Conservation (phyloP, 2,329 filamentous ascomycete species). For the Xylaria multiplex region DNA sequence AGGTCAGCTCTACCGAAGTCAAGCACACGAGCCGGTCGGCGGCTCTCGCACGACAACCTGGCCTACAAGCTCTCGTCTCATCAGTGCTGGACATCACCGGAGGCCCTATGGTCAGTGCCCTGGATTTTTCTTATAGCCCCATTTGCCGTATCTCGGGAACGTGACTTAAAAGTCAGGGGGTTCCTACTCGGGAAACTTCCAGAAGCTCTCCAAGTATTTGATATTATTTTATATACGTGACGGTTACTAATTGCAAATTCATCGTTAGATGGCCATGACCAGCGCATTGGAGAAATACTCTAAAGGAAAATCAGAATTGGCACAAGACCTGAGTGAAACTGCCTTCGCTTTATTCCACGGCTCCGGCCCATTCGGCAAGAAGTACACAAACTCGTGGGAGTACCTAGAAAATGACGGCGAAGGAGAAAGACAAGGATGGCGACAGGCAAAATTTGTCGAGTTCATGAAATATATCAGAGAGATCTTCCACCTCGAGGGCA, state of each 20-base stretch:
- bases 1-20: conserved; percentile 46
- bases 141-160: no score
- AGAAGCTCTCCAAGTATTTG: no score
- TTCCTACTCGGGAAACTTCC: no score
- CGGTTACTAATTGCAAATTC: no score
- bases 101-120: conserved; percentile 45
- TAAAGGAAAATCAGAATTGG: conserved; percentile 47
- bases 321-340: conserved; percentile 50
- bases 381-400: conserved; percentile 52
- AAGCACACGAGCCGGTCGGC: conserved; percentile 54
- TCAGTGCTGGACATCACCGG: conserved; percentile 53
- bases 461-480: conserved; percentile 55
- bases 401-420: conserved; percentile 55
- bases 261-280: conserved; percentile 44
- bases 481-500: conserved; percentile 52
- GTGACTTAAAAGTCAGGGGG: no score
- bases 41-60: conserved; percentile 49
- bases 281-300: conserved; percentile 50
- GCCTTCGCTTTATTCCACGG: conserved; percentile 52
- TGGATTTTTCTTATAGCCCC: no score
- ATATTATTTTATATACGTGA: no score
- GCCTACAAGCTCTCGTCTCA: conserved; percentile 51
- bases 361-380: conserved; percentile 46
- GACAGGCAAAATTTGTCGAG: conserved; percentile 53
- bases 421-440: conserved; percentile 52